Evolutionary conservation across 345 rosid species (phyloP), one percentile per base, ranked within the genome.

Genomic region (Physaria fendleri): DNA sequence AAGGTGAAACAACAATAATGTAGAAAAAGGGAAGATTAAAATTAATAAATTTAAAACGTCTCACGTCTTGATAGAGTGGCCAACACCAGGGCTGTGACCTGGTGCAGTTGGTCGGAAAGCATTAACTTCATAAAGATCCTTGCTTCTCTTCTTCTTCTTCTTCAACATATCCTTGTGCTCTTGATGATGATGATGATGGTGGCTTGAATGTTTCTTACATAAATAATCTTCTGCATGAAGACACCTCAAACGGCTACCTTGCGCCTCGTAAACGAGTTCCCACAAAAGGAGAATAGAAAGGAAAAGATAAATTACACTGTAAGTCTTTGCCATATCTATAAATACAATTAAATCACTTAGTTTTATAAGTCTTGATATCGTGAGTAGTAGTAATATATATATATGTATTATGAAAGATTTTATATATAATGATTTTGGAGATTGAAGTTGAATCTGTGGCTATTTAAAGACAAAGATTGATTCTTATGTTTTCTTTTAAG

Each of bases 51-150:
- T 24, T 2, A 42, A 59, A 9, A 1, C 25, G n/a, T 54, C 5
- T 51, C 39, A 69, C 1, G 43, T 69, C 58, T 69, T 69, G 58
- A 69, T 62, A 0, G 29, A 68, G 59, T 77, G 81, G 8, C 82
- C 84, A 43, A 77, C 71, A n/a, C 84, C 79, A 1, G 82, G 82
- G 29, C 81, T 80, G 28, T 73, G 76, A 14, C 83, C 85, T 37
- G 77, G 77, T 3, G 43, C 29, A 0, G 79, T 78, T 10, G 77
- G 77, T 27, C 79, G 59, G 15, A 74, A 74, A 68, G 66, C 72
- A 38, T 71, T 58, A 4, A 59, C 34, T 0, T 39, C 58, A 14
- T 69, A 69, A 15, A 23, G 9, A 47, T 43, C 38, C 4, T 39
- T 62, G 6, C 50, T 53, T 34, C 21, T 68, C 50, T 32, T 67